Base-by-base conservation (phyloP, 2,329 filamentous ascomycete species). In the Cytospora leucostoma region DNA sequence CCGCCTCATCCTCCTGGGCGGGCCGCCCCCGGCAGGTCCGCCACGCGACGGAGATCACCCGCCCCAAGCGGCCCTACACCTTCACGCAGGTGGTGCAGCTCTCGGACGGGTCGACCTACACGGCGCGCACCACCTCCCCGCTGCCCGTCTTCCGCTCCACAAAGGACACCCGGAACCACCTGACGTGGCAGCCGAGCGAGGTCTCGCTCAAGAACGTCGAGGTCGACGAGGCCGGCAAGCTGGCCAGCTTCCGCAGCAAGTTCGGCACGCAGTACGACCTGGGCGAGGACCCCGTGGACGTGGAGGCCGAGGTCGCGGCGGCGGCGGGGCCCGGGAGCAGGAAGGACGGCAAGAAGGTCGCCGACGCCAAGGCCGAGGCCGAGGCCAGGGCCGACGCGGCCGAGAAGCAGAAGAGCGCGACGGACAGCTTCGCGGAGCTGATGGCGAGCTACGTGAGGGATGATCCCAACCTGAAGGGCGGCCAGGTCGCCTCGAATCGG, bases 51-150 rank as follows among this genome's bases (percentile, higher is more conserved):
- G 90, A 97, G 67, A 86, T 98, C 73, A 85, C 84, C 66, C 92
- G 95, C 17, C 93, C 93, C n/a, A 90, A 93, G 73, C 87, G 93
- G 7, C 94, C 95, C 50, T 98, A 97, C 83, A 92, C 89, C 69
- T 98, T 97, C 82, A 97, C 94, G n/a, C 95, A 99, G 79, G 85
- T 99, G 65, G 83, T 99, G 69, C 93, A 93, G 60, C 89, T 98
- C 68, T 92, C 90, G 49, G 95, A 99, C 80, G 95, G 95, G 70
- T 91, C 87, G 72, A 90, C 93, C 65, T 98, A 87, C 78, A 88
- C 89, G 56, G 83, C 88, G 72, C 90, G 90, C 74, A 93, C 91
- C 32, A 92, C 91, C 12, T 91, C 86, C 12, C 91, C 92, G 0
- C 69, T 77, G 40, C 82, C 84, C 3, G 75, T 90, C 55, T 84